Conservation (phyloP, 2,329 filamentous ascomycete species). For the Lachnellula arida region DNA sequence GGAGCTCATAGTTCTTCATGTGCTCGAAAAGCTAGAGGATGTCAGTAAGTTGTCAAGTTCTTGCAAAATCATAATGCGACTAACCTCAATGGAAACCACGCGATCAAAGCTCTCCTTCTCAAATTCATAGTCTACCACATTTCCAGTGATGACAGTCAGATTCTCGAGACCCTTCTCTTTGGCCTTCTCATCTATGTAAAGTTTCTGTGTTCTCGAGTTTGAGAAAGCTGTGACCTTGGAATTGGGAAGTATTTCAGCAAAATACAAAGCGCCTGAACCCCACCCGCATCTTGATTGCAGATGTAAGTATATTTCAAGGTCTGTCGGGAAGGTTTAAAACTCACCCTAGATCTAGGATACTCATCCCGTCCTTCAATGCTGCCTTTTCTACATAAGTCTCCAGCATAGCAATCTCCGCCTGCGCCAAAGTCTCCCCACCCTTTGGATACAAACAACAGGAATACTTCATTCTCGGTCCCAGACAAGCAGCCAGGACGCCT, state of each 20-base stretch:
- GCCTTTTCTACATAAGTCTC: conserved; percentile 57
- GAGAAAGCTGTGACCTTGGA: conserved; percentile 62
- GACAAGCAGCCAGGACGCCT: conserved; percentile 53
- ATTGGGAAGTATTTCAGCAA: conserved; percentile 60
- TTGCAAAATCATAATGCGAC: conserved; percentile 7
- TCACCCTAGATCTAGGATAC: conserved; percentile 29
- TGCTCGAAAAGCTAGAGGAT: conserved; percentile 61
- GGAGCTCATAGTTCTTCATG: conserved; percentile 69
- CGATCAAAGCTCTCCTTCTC: conserved; percentile 54
- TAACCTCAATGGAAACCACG: conserved; percentile 59
- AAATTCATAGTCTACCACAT: conserved; percentile 64
- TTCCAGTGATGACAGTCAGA: conserved; percentile 59
- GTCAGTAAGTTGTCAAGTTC: conserved; percentile 3
- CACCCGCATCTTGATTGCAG: conserved; percentile 53
- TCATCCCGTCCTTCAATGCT: conserved; percentile 30
- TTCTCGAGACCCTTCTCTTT: conserved; percentile 53
- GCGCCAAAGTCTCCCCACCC: conserved; percentile 56
- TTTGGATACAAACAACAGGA: conserved; percentile 61
- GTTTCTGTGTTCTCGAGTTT: conserved; percentile 64
- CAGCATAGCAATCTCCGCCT: conserved; percentile 65
- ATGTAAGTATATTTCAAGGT: not conserved
- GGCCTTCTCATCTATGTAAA: conserved; percentile 59
- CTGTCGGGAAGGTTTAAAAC: conserved; percentile 4
- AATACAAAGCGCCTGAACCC: conserved; percentile 61
- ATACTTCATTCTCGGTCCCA: conserved; percentile 70